These are phyloP conservation scores for Ochromonadaceae sp. DNA, from an alignment of 352 stramenopile species.

Conservation along the genomic window DNA sequence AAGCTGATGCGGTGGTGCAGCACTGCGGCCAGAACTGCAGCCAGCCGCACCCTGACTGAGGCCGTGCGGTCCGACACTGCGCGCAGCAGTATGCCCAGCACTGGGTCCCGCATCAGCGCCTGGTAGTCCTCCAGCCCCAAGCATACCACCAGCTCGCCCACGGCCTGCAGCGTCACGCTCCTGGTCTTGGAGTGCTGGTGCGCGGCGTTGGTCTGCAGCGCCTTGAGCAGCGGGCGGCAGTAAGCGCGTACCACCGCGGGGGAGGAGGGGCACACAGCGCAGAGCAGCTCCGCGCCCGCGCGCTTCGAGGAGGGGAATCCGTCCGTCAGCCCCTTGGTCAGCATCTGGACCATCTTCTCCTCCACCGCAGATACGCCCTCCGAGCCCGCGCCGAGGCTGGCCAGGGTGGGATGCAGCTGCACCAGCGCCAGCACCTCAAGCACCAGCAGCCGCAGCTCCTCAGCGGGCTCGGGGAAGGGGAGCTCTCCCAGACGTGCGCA, in stretches of 20 bases:
- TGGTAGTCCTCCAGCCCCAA: background rate
- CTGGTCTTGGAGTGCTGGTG: slow-evolving; percentile 5
- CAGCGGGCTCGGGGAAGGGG: slow-evolving; percentile 1
- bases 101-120: background rate
- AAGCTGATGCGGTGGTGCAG: background rate
- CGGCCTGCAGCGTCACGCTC: background rate
- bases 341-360: background rate
- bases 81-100: background rate
- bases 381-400: no score
- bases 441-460: slow-evolving; percentile 3
- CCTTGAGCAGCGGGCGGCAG: background rate
- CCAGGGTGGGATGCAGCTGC: background rate
- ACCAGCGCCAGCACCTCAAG: slow-evolving; percentile 3
- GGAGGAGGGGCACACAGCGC: background rate
- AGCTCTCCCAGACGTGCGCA: background rate
- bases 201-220: background rate
- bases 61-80: background rate
- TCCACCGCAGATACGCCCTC: no score
- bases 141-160: background rate
- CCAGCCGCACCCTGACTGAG: background rate
- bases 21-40: background rate
- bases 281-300: background rate
- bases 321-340: slow-evolving; percentile 1
- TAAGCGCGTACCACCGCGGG: background rate
- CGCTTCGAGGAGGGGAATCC: slow-evolving; percentile 1